Evolutionary conservation across 192 early-diverging fungal genomes (phyloP), one percentile per base, ranked within the genome.

Genomic region (Umbelopsis isabellina): DNA sequence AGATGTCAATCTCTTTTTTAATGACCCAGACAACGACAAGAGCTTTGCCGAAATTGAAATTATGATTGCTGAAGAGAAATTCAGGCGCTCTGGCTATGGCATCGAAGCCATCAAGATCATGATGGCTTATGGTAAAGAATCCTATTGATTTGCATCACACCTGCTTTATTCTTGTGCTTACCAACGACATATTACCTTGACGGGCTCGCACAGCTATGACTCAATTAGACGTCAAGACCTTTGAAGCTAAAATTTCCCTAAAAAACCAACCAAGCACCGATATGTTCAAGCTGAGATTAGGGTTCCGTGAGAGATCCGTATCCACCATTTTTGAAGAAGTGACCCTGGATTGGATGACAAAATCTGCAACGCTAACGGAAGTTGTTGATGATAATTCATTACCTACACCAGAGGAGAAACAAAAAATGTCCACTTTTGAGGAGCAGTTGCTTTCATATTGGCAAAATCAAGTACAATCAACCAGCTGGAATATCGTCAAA

Each of bases 1-100:
- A 4, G 95, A 98, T 78, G 93, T 95, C 21, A 98, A 98, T 77
- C 88, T 98, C 55, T 98, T 92, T 76, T 91, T 94, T 47, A 96
- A 94, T 78, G 91, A 93, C 79, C 77, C 79, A 64, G 87, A 96
- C 58, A 55, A 74, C 23, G 85, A 93, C 72, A 80, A 81, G 13
- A 72, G 80, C 13, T 77, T 87, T 49, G 92, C 90, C 20, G 97
- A 98, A 77, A 89, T 98, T 53, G 95, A 97, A 65, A 88, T 96
- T 22, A 98, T 98, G 97, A 89, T 98, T 76, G 97, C 97, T 46
- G 95, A 85, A 74, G 79, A 75, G 52, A 71, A 46, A 6, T 84
- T 79, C 44, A 75, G 89, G 65, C 67, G 85, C 13, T 75, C 82
- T 23, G 88, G 86, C 2, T 49, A 78, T 48, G 91, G 88, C 21